phyloP scores from a whole-genome alignment of 2,329 filamentous ascomycete species.

The Dactylellina haptotyla region DNA sequence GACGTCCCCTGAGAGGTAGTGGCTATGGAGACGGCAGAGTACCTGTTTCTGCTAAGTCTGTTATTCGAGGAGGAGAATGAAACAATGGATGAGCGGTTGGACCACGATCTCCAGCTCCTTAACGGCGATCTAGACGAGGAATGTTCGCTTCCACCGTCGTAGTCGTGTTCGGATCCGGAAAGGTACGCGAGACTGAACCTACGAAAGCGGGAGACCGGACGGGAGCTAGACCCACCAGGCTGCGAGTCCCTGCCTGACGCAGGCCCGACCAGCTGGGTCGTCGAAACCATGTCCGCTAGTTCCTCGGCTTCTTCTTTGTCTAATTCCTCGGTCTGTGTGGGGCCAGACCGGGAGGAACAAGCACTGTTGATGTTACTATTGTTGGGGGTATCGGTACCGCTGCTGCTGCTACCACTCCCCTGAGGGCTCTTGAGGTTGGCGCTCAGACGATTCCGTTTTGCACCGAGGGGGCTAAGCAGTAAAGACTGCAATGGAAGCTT shows the following conservation, averaged over 20 bases:
- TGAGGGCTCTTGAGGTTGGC: not conserved
- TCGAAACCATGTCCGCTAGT: conserved; percentile 44
- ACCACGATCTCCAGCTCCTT: conserved; percentile 48
- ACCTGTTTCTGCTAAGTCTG: conserved; percentile 21
- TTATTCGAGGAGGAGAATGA: conserved; percentile 36
- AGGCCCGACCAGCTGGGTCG: conserved; percentile 16
- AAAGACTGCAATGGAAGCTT: conserved; percentile 41
- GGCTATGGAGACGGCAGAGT: conserved; percentile 31
- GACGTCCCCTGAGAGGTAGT: conserved; percentile 40
- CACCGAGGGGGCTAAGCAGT: conserved; percentile 40
- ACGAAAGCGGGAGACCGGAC: conserved; percentile 40
- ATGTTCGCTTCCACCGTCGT: conserved; percentile 45
- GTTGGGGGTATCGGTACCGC: not conserved
- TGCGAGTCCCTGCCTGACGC: conserved; percentile 26
- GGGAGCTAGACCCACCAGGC: conserved; percentile 11
- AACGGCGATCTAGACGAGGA: conserved; percentile 39
- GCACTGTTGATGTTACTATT: conserved; percentile 8
- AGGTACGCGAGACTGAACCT: conserved; percentile 52
- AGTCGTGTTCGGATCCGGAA: conserved; percentile 49
- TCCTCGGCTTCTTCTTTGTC: conserved; percentile 30
- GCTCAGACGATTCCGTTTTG: not conserved
- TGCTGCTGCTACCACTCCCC: no score
- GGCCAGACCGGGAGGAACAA: conserved; percentile 14
- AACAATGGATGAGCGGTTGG: conserved; percentile 43
- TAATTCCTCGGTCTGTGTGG: not conserved